Evolutionary conservation across 2,329 filamentous ascomycete species (phyloP).

Genomic region (Elsinoe perseae): DNA sequence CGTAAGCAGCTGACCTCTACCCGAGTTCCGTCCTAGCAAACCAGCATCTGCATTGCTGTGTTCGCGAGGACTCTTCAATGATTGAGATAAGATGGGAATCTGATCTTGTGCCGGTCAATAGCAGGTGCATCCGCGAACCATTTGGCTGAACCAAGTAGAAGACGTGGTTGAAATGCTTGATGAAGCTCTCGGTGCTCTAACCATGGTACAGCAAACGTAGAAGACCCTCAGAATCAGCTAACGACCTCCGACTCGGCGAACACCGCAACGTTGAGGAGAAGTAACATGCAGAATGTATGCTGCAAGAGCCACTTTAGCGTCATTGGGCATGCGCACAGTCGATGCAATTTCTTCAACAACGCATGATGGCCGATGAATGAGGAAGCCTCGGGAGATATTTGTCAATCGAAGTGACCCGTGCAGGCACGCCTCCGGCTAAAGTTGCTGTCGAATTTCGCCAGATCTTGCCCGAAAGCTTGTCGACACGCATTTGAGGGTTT

Average conservation of each 20-base stretch:
- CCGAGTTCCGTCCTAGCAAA: no score
- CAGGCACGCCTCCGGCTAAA: background rate
- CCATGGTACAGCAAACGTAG: background rate
- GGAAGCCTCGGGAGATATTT: background rate
- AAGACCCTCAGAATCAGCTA: background rate
- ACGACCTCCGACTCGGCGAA: background rate
- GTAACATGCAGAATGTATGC: background rate
- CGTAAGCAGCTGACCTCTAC: no score
- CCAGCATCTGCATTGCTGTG: no score
- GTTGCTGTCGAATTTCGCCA: background rate
- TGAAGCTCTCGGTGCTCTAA: background rate
- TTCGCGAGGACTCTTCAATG: no score
- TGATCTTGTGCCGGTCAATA: no score
- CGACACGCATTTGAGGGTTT: background rate
- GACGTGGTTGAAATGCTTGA: background rate
- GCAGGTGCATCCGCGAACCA: no score
- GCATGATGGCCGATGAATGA: background rate
- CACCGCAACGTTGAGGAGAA: background rate
- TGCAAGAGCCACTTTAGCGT: background rate
- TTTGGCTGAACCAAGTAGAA: no score
- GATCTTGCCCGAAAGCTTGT: constrained; percentile 10
- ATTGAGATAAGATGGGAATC: no score
- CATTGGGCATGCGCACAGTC: background rate
- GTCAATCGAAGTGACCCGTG: constrained; percentile 8
- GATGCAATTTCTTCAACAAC: background rate